These are phyloP conservation scores for Acer campestre DNA, from an alignment of 345 rosid species.

Conservation along the genomic window DNA sequence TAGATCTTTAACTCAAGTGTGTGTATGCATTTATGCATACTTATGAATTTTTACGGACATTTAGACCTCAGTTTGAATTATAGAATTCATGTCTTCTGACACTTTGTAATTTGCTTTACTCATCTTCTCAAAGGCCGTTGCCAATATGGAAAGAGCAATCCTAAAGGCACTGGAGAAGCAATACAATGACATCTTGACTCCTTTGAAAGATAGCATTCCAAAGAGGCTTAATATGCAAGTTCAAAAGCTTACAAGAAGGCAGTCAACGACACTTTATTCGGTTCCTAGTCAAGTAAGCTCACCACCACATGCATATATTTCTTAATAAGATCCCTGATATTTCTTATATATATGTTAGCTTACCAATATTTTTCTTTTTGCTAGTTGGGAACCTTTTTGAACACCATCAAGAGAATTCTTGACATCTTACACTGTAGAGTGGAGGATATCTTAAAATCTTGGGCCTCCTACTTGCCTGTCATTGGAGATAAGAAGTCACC, in stretches of 20 bases:
- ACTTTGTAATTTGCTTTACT: slow-evolving; percentile 5
- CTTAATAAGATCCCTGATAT: not conserved
- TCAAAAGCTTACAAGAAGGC: slow-evolving; percentile 91
- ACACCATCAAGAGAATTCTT: slow-evolving; percentile 88
- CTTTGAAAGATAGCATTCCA: slow-evolving; percentile 84
- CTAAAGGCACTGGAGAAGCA: slow-evolving; percentile 89
- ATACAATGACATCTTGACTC: slow-evolving; percentile 79
- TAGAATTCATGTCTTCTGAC: not conserved
- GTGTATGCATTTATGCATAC: not conserved
- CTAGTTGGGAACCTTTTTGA: slow-evolving; percentile 85
- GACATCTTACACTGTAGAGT: slow-evolving; percentile 82
- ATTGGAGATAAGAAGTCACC: slow-evolving; percentile 71
- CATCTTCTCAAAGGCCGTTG: slow-evolving; percentile 57
- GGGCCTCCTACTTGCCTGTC: slow-evolving; percentile 86
- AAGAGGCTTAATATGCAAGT: slow-evolving; percentile 93
- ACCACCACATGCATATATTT: not conserved
- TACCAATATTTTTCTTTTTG: slow-evolving; percentile 16
- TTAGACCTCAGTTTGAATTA: not conserved
- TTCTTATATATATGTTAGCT: slow-evolving; percentile 5
- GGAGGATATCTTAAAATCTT: slow-evolving; percentile 78
- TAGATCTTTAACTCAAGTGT: not conserved
- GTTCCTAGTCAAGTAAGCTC: slow-evolving; percentile 79
- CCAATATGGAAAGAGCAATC: slow-evolving; percentile 80
- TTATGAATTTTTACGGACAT: not conserved
- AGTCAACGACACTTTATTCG: slow-evolving; percentile 66